These are phyloP conservation scores for Yarrowia keelungensis DNA, from an alignment of 805 yeast species.

Conservation along the genomic window DNA sequence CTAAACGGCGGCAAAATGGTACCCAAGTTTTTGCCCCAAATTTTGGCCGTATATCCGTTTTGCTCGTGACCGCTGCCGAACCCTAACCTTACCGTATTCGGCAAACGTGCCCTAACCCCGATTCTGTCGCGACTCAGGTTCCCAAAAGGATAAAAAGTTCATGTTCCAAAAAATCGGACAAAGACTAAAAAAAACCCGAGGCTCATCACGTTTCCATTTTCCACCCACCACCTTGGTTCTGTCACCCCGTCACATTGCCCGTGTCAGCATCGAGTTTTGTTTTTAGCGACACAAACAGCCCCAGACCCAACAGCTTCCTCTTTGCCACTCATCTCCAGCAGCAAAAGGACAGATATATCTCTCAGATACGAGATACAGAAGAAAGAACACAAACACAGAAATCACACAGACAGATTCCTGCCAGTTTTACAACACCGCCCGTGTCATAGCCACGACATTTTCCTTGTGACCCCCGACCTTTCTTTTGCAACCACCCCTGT, in stretches of 20 bases:
- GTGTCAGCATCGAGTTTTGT: neutral
- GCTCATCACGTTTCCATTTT: too few relatives aligned
- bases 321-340: neutral
- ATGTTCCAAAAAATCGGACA: constrained; percentile 10
- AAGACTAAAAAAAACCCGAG: constrained; percentile 24
- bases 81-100: constrained; percentile 32
- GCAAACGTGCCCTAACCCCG: constrained; percentile 13
- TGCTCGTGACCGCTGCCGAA: neutral
- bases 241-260: neutral
- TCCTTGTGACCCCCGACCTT: too few relatives aligned
- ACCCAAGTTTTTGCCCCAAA: too few relatives aligned
- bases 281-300: too few relatives aligned
- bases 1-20: too few relatives aligned
- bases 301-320: too few relatives aligned
- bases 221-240: neutral
- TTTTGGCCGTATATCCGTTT: too few relatives aligned
- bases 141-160: constrained; percentile 11
- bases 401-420: too few relatives aligned
- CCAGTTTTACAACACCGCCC: too few relatives aligned
- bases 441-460: too few relatives aligned
- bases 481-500: neutral
- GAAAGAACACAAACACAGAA: too few relatives aligned
- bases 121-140: constrained; percentile 32
- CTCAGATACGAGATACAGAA: too few relatives aligned
- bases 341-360: constrained; percentile 8